Percentiles rank a stretch among this genome's conserved stretches.
Evolutionary conservation across 371 early-diverging fungal genomes (phyloP).

Genomic region (Zychaea mexicana): DNA sequence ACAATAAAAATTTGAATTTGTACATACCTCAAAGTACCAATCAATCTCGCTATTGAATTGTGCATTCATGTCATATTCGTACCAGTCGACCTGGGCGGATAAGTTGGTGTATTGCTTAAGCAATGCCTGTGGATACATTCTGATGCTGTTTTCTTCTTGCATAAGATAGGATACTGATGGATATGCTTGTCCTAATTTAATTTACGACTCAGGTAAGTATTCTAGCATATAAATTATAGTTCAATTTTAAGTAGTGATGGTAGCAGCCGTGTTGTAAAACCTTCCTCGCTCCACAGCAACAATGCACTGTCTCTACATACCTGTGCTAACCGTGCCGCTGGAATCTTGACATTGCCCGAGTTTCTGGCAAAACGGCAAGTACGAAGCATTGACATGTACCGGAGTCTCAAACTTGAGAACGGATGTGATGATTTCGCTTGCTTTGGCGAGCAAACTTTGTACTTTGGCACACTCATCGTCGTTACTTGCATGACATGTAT

Average conservation of each 20-base stretch:
- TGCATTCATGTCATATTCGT: slow-evolving; percentile 57
- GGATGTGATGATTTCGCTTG: slow-evolving; percentile 37
- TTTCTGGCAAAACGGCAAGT: slow-evolving; percentile 50
- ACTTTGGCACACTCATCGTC: slow-evolving; percentile 27
- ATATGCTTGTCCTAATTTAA: slow-evolving; percentile 30
- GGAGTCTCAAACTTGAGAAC: slow-evolving; percentile 41
- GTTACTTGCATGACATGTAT: slow-evolving; percentile 3
- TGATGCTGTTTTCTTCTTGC: slow-evolving; percentile 34
- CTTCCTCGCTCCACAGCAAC: too few species aligned
- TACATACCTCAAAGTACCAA: slow-evolving; percentile 50
- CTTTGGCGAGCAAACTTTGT: slow-evolving; percentile 28
- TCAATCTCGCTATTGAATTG: slow-evolving; percentile 60
- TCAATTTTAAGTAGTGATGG: neutral
- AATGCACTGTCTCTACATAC: slow-evolving; percentile 13
- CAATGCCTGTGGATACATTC: slow-evolving; percentile 70
- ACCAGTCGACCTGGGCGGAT: slow-evolving; percentile 29
- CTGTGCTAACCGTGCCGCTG: slow-evolving; percentile 32
- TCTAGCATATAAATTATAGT: too few species aligned
- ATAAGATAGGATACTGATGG: slow-evolving; percentile 51
- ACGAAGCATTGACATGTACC: slow-evolving; percentile 57
- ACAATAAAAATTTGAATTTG: too few species aligned
- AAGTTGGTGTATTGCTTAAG: slow-evolving; percentile 57
- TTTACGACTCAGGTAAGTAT: neutral
- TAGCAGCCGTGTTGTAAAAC: too few species aligned
- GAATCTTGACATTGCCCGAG: slow-evolving; percentile 29